Base-by-base conservation (phyloP, 176 grass and related monocot genomes). In the Avena atlantica region DNA sequence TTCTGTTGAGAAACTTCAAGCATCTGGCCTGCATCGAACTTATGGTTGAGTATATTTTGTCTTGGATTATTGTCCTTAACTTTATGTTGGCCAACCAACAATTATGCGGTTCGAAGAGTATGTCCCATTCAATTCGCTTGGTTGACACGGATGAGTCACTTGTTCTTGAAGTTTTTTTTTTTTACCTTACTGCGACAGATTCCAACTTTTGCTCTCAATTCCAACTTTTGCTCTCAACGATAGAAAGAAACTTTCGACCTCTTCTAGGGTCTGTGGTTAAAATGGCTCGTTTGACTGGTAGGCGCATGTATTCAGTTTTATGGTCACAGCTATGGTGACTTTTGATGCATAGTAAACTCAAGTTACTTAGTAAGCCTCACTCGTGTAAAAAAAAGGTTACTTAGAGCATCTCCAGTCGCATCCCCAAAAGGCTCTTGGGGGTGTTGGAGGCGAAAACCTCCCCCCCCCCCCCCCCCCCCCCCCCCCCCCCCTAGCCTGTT, bases 131-230 rank as follows among this genome's bases (percentile, higher is more conserved):
- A 51, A 27, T 51, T 27, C 2, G 4, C 19, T 19, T 72, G 69
- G 37, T 72, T 40, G 69, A 72, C 37, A 47, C 20, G 42, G 69
- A 21, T 45, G 37, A 21, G 45, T 45, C 19, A 6, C 37, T 6
- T 40, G 68, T 4, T 11, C 17, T 10, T 21, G 19, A 45, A 72
- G 69, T 34, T 34, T 34, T 34, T 34, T 34, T 34, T 34, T n/a
- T 53, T 45, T 73, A 25, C 21, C 60, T 25, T 63, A 61, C 59
- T 68, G 67, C 36, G 37, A 58, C 48, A 31, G 19, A 66, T 68
- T 75, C 85, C 76, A 87, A 87, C 49, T 86, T 69, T 60, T 34
- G 31, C 31, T 34, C 31, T 34, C 31, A 34, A 34, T 68, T 75
- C 85, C 76, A 87, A 87, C 37, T 86, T 69, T 48, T 34, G 31